Percentiles rank a stretch among this genome's conserved stretches.
These are phyloP conservation scores for Pseudozyma flocculosa DNA, from an alignment of 1,284 basidiomycete genomes.

Conservation along the genomic window DNA sequence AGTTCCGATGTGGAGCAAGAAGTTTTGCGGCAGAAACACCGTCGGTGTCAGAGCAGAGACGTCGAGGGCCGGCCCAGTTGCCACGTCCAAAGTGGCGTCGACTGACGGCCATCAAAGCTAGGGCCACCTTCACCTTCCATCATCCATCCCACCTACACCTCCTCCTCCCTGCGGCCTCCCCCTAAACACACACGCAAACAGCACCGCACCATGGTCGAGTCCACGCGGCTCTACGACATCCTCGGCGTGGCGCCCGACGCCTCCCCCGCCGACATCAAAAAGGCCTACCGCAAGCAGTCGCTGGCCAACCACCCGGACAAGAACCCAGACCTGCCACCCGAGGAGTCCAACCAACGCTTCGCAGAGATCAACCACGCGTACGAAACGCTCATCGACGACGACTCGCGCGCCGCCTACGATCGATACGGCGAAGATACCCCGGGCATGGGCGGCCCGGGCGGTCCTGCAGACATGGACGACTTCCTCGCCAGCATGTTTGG, in stretches of 20 bases:
- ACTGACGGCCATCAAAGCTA: no score
- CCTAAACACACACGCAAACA: no score
- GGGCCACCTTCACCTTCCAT: no score
- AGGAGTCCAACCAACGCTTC: slow-evolving; percentile 47
- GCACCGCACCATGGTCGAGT: slow-evolving; percentile 22
- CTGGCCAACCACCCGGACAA: slow-evolving; percentile 54
- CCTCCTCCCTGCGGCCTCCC: no score
- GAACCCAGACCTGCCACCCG: slow-evolving; percentile 48
- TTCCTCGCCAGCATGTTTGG: slow-evolving; percentile 53
- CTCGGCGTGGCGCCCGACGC: slow-evolving; percentile 70
- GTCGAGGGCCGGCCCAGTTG: no score
- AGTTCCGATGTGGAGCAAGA: no score
- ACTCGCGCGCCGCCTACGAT: slow-evolving; percentile 49
- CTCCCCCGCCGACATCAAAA: slow-evolving; percentile 77
- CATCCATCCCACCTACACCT: no score
- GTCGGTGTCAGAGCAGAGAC: no score
- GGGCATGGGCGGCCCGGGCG: slow-evolving; percentile 21
- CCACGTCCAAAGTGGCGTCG: no score
- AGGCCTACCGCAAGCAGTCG: slow-evolving; percentile 64
- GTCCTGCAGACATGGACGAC: slow-evolving; percentile 42
- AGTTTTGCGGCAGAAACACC: no score
- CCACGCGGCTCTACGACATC: slow-evolving; percentile 58
- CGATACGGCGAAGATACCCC: slow-evolving; percentile 42
- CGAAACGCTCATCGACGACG: slow-evolving; percentile 50
- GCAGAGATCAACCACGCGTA: slow-evolving; percentile 54